Evolutionary conservation across 768 basidiomycete genomes (phyloP).

Genomic region (Daedaleopsis nitida): DNA sequence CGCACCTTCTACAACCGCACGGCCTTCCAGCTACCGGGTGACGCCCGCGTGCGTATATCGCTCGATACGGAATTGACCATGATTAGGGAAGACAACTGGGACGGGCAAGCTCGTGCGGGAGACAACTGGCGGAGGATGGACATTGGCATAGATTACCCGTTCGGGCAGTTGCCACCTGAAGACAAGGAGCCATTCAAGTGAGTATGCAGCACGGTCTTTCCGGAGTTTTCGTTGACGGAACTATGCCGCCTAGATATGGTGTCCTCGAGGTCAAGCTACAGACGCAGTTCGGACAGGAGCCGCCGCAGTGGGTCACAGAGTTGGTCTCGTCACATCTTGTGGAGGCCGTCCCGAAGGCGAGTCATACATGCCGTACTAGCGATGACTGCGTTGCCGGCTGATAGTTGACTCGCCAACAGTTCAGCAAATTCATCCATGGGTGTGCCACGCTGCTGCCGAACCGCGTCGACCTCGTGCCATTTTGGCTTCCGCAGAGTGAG

Average conservation of each 20-base stretch:
- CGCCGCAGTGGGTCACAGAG: slow-evolving; percentile 94
- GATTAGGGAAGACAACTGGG: slow-evolving; percentile 97
- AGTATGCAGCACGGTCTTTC: slow-evolving; percentile 16
- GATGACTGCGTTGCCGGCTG: neutral
- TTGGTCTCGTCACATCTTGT: slow-evolving; percentile 95
- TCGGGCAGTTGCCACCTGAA: slow-evolving; percentile 67
- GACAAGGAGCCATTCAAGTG: slow-evolving; percentile 95
- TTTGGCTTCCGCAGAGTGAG: slow-evolving; percentile 96
- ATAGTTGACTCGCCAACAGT: slow-evolving; percentile 8
- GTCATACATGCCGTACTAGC: slow-evolving; percentile 24
- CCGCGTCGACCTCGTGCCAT: slow-evolving; percentile 94
- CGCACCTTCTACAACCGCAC: slow-evolving; percentile 98
- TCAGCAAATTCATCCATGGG: slow-evolving; percentile 93
- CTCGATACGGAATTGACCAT: slow-evolving; percentile 96
- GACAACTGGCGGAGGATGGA: slow-evolving; percentile 95
- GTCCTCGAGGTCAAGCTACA: slow-evolving; percentile 97
- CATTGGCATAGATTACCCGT: slow-evolving; percentile 91
- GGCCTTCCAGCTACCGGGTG: slow-evolving; percentile 97
- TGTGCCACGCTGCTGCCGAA: slow-evolving; percentile 91
- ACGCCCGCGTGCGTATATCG: slow-evolving; percentile 98
- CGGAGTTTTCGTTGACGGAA: neutral
- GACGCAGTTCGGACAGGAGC: slow-evolving; percentile 93
- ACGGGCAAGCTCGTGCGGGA: slow-evolving; percentile 71
- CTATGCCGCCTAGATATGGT: slow-evolving; percentile 59
- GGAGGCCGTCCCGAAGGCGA: slow-evolving; percentile 98